phyloP scores from a whole-genome alignment of 2,329 filamentous ascomycete species.

The Colletotrichum eleusines region DNA sequence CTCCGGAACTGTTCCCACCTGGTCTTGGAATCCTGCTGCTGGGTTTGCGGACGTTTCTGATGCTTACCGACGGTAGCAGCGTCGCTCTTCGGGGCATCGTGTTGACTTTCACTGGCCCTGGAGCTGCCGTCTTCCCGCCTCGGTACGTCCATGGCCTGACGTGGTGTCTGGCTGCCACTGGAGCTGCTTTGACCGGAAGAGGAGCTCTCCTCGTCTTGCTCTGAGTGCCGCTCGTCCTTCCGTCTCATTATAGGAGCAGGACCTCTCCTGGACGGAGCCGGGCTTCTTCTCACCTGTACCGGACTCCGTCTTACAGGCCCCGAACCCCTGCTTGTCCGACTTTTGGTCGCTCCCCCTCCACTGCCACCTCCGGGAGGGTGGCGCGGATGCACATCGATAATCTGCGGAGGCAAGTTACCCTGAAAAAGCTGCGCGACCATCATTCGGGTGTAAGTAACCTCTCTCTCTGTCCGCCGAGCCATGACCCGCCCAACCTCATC shows the following conservation, averaged over 20 bases:
- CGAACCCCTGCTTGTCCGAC: conserved; percentile 9
- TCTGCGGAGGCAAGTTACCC: neutral
- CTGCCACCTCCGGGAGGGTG: conserved; percentile 21
- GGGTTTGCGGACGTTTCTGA: neutral
- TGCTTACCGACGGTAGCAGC: conserved; percentile 24
- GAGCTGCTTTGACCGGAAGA: conserved; percentile 13
- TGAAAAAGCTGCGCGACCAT: conserved; percentile 35
- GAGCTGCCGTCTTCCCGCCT: conserved; percentile 1
- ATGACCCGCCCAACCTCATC: conserved; percentile 39
- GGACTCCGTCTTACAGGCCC: conserved; percentile 12
- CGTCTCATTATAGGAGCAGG: neutral
- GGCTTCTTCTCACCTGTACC: conserved; percentile 4
- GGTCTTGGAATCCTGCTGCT: conserved; percentile 4
- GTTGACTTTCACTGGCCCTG: neutral
- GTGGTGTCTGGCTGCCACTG: neutral
- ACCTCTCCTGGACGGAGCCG: neutral
- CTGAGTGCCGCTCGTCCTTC: neutral
- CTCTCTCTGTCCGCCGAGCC: conserved; percentile 37
- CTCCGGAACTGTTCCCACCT: conserved; percentile 24
- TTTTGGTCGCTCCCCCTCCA: conserved; percentile 21
- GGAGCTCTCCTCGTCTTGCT: neutral
- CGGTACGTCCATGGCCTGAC: neutral
- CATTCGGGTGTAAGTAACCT: conserved; percentile 34
- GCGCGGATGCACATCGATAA: neutral
- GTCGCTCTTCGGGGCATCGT: conserved; percentile 14